phyloP scores from a whole-genome alignment of 768 basidiomycete genomes.

The Xanthoconium purpureum region DNA sequence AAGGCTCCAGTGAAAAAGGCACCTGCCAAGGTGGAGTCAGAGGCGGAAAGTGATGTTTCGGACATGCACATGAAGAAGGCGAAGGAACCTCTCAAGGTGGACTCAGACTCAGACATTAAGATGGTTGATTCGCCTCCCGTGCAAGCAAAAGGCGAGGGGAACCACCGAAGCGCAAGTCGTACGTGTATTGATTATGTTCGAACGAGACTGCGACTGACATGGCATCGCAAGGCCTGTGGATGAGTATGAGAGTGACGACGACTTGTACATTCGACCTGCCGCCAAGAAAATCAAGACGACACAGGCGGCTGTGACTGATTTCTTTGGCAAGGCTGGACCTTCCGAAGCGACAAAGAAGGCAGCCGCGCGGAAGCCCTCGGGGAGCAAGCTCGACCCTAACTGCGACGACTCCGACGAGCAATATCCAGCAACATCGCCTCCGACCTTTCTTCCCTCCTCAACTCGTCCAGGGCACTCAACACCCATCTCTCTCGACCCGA shows the following conservation, averaged over 20 bases:
- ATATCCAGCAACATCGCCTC: neutral
- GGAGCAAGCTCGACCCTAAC: conserved; percentile 37
- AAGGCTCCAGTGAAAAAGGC: conserved; percentile 34
- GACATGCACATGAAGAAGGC: conserved; percentile 19
- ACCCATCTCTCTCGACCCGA: conserved; percentile 76
- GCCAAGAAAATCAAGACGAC: conserved; percentile 50
- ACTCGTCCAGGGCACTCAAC: conserved; percentile 68
- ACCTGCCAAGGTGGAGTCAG: conserved; percentile 35
- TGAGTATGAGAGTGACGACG: conserved; percentile 42
- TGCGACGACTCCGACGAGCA: no score
- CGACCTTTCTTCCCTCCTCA: conserved; percentile 69
- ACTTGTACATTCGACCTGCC: conserved; percentile 42
- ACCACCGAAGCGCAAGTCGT: conserved; percentile 70
- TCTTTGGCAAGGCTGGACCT: conserved; percentile 49
- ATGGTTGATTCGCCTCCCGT: conserved; percentile 24
- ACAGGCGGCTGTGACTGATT: conserved; percentile 52
- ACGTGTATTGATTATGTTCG: conserved; percentile 9
- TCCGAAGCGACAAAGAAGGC: conserved; percentile 40
- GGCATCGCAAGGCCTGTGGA: conserved; percentile 28
- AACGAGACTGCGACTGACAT: conserved; percentile 10
- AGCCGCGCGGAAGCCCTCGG: conserved; percentile 49
- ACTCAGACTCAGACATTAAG: conserved; percentile 41
- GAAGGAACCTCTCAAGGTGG: conserved; percentile 26
- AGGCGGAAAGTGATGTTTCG: conserved; percentile 38
- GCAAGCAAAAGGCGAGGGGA: conserved; percentile 39